These are phyloP conservation scores for Cryptomeria japonica DNA, from an alignment of 75 land plant genomes.

Conservation along the genomic window DNA sequence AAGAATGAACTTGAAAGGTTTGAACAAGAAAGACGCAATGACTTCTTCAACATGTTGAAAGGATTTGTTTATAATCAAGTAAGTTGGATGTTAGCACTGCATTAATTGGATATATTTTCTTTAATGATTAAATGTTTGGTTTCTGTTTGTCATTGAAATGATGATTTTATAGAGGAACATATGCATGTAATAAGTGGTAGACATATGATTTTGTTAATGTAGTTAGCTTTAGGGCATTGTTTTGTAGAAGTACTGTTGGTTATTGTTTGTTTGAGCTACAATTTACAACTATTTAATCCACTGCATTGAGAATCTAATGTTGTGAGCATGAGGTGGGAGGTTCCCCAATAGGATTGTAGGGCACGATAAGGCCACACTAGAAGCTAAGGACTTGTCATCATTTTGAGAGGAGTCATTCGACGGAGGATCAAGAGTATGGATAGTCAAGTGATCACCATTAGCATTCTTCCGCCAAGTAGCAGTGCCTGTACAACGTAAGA, in stretches of 20 bases:
- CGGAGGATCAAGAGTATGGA: too few species aligned
- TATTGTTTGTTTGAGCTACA: background rate
- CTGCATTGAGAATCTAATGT: too few species aligned
- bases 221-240: conserved; percentile 1
- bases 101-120: background rate
- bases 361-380: too few species aligned
- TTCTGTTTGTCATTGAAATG: background rate
- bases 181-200: background rate
- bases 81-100: conserved; percentile 6
- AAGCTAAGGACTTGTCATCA: too few species aligned
- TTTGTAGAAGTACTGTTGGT: background rate
- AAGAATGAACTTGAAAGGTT: conserved; percentile 69
- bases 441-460: too few species aligned
- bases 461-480: too few species aligned
- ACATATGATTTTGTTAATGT: background rate
- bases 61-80: conserved; percentile 84
- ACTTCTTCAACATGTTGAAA: conserved; percentile 71
- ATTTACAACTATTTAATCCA: background rate
- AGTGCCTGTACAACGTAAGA: too few species aligned
- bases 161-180: background rate
- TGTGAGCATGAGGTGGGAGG: too few species aligned
- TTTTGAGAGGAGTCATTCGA: too few species aligned
- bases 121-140: background rate
- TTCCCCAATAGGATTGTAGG: too few species aligned
- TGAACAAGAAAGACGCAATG: conserved; percentile 61